Percentiles rank a stretch among this genome's conserved stretches.
phyloP scores from a whole-genome alignment of 2,329 filamentous ascomycete genomes.

The Botryosphaeria dothidea region DNA sequence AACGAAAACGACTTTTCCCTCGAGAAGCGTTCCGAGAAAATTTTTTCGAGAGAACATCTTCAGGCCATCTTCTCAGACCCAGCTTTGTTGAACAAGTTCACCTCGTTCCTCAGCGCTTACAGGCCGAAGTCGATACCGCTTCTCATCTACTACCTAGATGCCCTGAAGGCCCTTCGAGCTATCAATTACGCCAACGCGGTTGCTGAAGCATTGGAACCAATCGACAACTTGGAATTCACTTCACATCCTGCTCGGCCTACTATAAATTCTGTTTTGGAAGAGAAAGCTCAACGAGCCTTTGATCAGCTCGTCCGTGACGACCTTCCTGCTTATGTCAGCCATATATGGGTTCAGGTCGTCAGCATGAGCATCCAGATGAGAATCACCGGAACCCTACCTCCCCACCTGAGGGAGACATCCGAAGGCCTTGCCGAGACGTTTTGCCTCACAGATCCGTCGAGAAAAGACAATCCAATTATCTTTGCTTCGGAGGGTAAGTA shows the following conservation, averaged over 20 bases:
- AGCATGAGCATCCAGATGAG: constrained; percentile 67
- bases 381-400: constrained; percentile 67
- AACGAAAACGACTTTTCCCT: constrained; percentile 51
- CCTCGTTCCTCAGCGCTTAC: constrained; percentile 62
- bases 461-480: constrained; percentile 73
- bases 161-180: constrained; percentile 69
- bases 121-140: constrained; percentile 65
- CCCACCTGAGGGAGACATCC: constrained; percentile 66
- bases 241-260: constrained; percentile 53
- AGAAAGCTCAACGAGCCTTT: constrained; percentile 66
- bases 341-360: constrained; percentile 69
- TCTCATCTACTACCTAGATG: constrained; percentile 71
- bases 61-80: constrained; percentile 66
- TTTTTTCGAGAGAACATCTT: constrained; percentile 68
- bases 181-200: constrained; percentile 72
- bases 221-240: constrained; percentile 59
- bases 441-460: constrained; percentile 72
- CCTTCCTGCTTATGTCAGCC: constrained; percentile 70
- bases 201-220: constrained; percentile 59
- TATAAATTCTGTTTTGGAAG: constrained; percentile 59
- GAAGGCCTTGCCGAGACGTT: constrained; percentile 77
- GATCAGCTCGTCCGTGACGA: constrained; percentile 66
- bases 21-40: constrained; percentile 63
- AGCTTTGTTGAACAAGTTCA: constrained; percentile 64
- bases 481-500: constrained; percentile 70